Base-by-base conservation (phyloP, 805 yeast species). In the Vanderwaltozyma tropicalis region DNA sequence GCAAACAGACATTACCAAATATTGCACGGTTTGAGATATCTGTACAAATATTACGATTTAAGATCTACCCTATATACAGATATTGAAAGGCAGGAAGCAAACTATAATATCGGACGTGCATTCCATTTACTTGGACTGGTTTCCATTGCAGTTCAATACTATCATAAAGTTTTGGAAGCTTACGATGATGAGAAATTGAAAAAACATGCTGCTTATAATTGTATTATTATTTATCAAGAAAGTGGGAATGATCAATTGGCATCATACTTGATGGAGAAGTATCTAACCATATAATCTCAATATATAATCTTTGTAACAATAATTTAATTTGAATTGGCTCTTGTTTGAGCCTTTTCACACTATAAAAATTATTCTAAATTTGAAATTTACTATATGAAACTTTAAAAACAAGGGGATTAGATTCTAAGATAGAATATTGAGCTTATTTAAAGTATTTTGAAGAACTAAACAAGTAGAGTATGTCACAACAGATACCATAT, bases 1-100 rank as follows among this genome's bases (percentile, higher is more conserved):
- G 69, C 78, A 6, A 84, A 86, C 56, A 74, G 96, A 39, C 96
- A 89, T 52, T 68, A 82, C 41, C 96, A 88, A 53, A 67, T 92
- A 17, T 63, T 92, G 1, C 96, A 92, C 52, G 96, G 96, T 0
- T 62, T 92, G 33, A 76, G 88, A 39, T 87, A 74, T 50, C 55
- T 92, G 42, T 59, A 73, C 52, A 92, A 85, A 47, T 92, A 92
- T 49, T 67, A 68, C 29, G 75, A 73, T 14, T 53, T 69, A 6
- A 63, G 92, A 41, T 46, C 61, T 3, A 56, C 58, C 6, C 36
- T 32, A 22, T 60, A 58, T 32, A 47, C 58, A 1, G 57, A 48
- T 3, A 49, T 53, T 6, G 87, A 80, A 46, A 57, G 57, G 29
- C 89, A 84, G 57, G 98, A 92, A 53, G 76, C 80, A 1, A 72